A percentile compares a stretch with the other conserved stretches of the same genome.
Evolutionary conservation across 1,284 basidiomycete species (phyloP).

Genomic region (Filobasidium uniguttulatum): DNA sequence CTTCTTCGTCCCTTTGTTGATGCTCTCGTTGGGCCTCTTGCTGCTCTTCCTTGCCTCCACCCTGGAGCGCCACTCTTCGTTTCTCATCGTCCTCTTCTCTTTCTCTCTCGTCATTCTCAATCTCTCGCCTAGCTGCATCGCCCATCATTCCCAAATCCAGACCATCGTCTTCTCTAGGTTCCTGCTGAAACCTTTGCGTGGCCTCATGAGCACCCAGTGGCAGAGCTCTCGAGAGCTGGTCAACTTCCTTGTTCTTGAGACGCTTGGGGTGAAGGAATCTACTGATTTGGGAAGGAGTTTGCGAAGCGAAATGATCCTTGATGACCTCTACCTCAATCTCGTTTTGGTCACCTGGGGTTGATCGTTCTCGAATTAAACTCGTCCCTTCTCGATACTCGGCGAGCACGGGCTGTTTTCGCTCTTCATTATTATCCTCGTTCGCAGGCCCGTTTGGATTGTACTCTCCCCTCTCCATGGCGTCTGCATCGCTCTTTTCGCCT

Average conservation of each 20-base stretch:
- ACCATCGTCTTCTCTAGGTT: neutral
- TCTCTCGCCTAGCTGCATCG: neutral
- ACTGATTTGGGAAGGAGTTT: slow-evolving; percentile 17
- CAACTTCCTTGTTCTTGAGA: slow-evolving; percentile 21
- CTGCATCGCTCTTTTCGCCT: slow-evolving; percentile 21
- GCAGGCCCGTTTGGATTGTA: slow-evolving; percentile 33
- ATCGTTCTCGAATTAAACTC: slow-evolving; percentile 54
- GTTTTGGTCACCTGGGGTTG: slow-evolving; percentile 42
- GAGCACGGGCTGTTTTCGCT: slow-evolving; percentile 27
- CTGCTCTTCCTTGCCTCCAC: slow-evolving; percentile 7
- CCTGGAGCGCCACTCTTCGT: slow-evolving; percentile 11
- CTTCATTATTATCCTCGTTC: slow-evolving; percentile 23
- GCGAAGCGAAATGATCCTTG: slow-evolving; percentile 35
- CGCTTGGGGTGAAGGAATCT: slow-evolving; percentile 26
- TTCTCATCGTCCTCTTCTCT: slow-evolving; percentile 13
- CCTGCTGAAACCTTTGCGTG: slow-evolving; percentile 4
- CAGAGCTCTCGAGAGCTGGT: slow-evolving; percentile 13
- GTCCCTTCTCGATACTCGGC: slow-evolving; percentile 57
- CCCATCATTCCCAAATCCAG: slow-evolving; percentile 11
- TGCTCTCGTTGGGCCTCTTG: slow-evolving; percentile 17
- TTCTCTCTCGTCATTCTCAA: slow-evolving; percentile 9
- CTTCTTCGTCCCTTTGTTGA: slow-evolving; percentile 4
- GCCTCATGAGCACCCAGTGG: slow-evolving; percentile 22
- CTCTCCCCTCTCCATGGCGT: slow-evolving; percentile 12
- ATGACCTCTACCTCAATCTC: slow-evolving; percentile 53